Evolutionary conservation across 805 yeast genomes (phyloP).

Genomic region (Saturnispora hagleri): DNA sequence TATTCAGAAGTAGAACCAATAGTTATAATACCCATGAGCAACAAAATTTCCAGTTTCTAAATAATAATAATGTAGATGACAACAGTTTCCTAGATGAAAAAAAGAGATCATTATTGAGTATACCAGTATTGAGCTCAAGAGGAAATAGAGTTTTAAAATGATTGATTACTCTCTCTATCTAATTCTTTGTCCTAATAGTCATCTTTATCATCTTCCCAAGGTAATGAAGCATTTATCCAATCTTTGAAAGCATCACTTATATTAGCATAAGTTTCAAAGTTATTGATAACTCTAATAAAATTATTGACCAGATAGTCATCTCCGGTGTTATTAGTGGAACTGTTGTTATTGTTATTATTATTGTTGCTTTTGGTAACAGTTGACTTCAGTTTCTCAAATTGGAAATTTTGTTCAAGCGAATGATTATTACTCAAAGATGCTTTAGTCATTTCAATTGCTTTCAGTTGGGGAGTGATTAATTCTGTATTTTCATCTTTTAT

Average conservation of each 20-base stretch:
- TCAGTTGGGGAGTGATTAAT: background rate
- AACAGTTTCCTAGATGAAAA: conserved; percentile 4
- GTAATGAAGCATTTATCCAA: conserved; percentile 21
- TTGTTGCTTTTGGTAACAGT: background rate
- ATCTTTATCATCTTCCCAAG: conserved; percentile 5
- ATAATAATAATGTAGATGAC: background rate
- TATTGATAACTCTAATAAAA: conserved; percentile 27
- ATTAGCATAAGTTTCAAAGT: conserved; percentile 27
- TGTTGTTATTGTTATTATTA: background rate
- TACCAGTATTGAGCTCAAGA: conserved; percentile 26
- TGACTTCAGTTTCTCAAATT: conserved; percentile 21
- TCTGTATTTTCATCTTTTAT: conserved; percentile 49
- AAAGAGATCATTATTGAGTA: conserved; percentile 23
- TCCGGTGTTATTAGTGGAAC: conserved; percentile 8
- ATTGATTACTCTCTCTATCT: background rate
- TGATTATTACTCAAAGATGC: conserved; percentile 3
- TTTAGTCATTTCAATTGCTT: conserved; percentile 3
- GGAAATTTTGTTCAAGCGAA: conserved; percentile 27
- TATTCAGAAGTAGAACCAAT: background rate
- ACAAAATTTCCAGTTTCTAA: background rate
- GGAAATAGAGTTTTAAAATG: conserved; percentile 11
- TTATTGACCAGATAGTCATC: conserved; percentile 24
- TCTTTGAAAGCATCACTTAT: conserved; percentile 30
- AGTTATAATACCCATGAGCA: background rate
- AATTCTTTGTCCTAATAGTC: background rate